A percentile compares a stretch with the other conserved stretches of the same genome.
phyloP scores from a whole-genome alignment of 345 rosid species.

The Physaria fendleri region DNA sequence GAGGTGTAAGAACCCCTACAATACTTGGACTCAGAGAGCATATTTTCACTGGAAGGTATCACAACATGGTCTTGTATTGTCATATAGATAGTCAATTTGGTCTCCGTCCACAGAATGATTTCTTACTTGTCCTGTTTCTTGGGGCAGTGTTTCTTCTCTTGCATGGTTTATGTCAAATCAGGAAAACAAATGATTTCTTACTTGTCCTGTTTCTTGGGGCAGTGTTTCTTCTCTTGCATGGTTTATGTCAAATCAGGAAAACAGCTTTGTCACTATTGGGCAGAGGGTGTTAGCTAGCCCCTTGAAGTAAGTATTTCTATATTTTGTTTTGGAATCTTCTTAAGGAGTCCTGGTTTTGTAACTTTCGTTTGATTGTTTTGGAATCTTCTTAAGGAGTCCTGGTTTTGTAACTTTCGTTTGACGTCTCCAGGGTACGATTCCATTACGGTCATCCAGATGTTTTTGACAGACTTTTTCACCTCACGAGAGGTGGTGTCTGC shows the following conservation, averaged over 20 bases:
- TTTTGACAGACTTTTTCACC: slow-evolving; percentile 84
- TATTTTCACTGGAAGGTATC: slow-evolving; percentile 80
- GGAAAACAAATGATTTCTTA: slow-evolving; percentile 37
- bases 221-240: slow-evolving; percentile 90
- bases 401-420: neutral
- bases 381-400: slow-evolving; percentile 12
- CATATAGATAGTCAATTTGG: slow-evolving; percentile 23
- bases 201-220: slow-evolving; percentile 31
- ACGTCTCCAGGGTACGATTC: slow-evolving; percentile 63
- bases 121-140: slow-evolving; percentile 1
- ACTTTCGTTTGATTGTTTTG: slow-evolving; percentile 35
- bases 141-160: slow-evolving; percentile 83
- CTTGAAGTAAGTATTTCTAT: slow-evolving; percentile 36
- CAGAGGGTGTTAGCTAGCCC: slow-evolving; percentile 76
- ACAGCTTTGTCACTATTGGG: slow-evolving; percentile 76
- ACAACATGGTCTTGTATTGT: neutral
- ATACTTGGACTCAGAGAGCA: slow-evolving; percentile 78
- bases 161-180: slow-evolving; percentile 92
- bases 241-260: slow-evolving; percentile 88
- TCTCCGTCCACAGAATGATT: slow-evolving; percentile 3
- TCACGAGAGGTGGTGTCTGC: slow-evolving; percentile 88
- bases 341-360: neutral
- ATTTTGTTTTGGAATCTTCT: slow-evolving; percentile 34
- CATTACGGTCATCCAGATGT: slow-evolving; percentile 97
- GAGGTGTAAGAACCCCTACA: slow-evolving; percentile 62